Conservation (phyloP, 805 yeast genomes). For the Spathaspora passalidarum region DNA sequence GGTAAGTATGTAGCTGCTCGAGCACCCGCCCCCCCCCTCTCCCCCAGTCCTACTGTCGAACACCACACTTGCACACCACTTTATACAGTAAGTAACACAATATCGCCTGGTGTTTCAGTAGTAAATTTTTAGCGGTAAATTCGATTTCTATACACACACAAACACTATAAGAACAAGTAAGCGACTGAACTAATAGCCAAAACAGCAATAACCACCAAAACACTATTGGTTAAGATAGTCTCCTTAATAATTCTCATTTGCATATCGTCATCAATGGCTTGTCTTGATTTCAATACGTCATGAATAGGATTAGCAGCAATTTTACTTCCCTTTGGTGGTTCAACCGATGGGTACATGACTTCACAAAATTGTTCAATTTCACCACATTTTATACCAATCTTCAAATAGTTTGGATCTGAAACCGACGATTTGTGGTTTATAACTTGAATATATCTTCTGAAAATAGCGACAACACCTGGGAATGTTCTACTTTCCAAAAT, state of each 20-base stretch:
- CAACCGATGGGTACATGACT: conserved; percentile 56
- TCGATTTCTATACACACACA: neutral
- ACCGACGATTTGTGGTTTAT: conserved; percentile 81
- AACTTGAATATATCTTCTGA: conserved; percentile 66
- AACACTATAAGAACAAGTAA: neutral
- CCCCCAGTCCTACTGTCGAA: too few relatives aligned
- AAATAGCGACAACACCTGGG: conserved; percentile 72
- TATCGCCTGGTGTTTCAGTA: too few relatives aligned
- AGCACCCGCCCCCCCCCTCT: too few relatives aligned
- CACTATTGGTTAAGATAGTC: conserved; percentile 5
- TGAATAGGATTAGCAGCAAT: conserved; percentile 35
- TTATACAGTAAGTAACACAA: too few relatives aligned
- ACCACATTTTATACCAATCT: conserved; percentile 81
- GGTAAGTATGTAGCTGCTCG: too few relatives aligned
- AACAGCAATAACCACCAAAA: neutral
- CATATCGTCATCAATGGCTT: conserved; percentile 32
- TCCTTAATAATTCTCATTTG: conserved; percentile 9
- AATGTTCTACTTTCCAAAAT: conserved; percentile 73
- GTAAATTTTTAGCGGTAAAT: too few relatives aligned
- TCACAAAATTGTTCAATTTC: conserved; percentile 88
- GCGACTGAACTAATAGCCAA: neutral
- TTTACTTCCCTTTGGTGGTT: conserved; percentile 53
- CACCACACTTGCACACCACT: too few relatives aligned
- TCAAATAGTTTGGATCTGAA: conserved; percentile 80
- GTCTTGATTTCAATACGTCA: conserved; percentile 33